Evolutionary conservation across 2,329 filamentous ascomycete genomes (phyloP).

Genomic region (Trichophyton mentagrophytes): DNA sequence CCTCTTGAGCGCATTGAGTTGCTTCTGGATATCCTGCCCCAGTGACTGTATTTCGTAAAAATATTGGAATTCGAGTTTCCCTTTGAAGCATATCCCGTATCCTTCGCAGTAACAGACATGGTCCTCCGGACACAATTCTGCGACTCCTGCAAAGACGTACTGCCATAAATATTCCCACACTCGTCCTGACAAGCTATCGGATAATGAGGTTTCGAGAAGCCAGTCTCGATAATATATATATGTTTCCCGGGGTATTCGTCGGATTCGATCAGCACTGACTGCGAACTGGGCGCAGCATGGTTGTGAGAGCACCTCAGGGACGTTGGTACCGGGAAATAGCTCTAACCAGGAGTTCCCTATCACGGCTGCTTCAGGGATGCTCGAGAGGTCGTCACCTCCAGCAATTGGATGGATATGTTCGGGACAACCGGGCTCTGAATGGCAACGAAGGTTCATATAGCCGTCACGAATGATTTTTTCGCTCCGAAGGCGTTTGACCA

Average conservation of each 20-base stretch:
- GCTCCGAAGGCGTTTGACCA: conserved; percentile 40
- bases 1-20: background rate
- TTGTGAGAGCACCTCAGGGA: conserved; percentile 42
- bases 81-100: conserved; percentile 49
- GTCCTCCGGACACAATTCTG: conserved; percentile 36
- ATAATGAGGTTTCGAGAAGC: conserved; percentile 45
- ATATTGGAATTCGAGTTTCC: conserved; percentile 29
- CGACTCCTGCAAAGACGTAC: conserved; percentile 44
- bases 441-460: conserved; percentile 50
- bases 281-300: conserved; percentile 55
- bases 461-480: conserved; percentile 41
- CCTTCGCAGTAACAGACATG: conserved; percentile 52
- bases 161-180: conserved; percentile 56
- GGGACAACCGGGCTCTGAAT: conserved; percentile 46
- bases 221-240: conserved; percentile 49
- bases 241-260: conserved; percentile 38
- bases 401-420: conserved; percentile 42
- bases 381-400: conserved; percentile 29
- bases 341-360: conserved; percentile 37
- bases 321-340: conserved; percentile 33
- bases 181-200: conserved; percentile 45
- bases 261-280: conserved; percentile 45
- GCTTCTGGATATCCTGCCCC: background rate
- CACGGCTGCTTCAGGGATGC: conserved; percentile 37
- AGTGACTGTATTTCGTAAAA: background rate